These are phyloP conservation scores for Primulina huaijiensis DNA, from an alignment of 257 asterid genomes.

Conservation along the genomic window DNA sequence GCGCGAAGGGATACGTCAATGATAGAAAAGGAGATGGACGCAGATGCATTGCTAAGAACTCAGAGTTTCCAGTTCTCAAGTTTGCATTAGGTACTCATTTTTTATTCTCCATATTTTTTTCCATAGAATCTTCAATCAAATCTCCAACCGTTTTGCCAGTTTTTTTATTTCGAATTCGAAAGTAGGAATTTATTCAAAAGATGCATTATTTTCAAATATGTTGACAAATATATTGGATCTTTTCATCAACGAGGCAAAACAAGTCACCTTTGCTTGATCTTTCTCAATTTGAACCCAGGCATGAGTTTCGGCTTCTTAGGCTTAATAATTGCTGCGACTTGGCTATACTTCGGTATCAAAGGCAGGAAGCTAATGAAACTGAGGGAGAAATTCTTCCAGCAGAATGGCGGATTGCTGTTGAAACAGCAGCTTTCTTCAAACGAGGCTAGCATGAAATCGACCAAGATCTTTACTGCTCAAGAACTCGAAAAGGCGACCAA, in stretches of 20 bases:
- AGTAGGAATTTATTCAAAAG: too few species aligned
- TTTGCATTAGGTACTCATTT: conserved; percentile 42
- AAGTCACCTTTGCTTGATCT: background rate
- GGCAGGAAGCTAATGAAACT: conserved; percentile 30
- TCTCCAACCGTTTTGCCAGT: background rate
- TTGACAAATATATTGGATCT: background rate
- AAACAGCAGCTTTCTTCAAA: conserved; percentile 34
- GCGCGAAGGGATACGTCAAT: conserved; percentile 43
- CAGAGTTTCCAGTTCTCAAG: conserved; percentile 41
- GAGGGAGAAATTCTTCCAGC: conserved; percentile 39
- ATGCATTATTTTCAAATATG: background rate
- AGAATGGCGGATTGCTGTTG: conserved; percentile 40
- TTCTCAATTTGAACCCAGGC: conserved; percentile 24
- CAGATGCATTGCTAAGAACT: conserved; percentile 43
- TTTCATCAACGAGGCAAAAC: background rate
- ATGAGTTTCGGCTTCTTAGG: conserved; percentile 30
- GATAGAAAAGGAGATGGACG: conserved; percentile 41
- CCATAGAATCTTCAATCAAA: too few species aligned
- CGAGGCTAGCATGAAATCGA: conserved; percentile 24
- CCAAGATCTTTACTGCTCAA: conserved; percentile 36
- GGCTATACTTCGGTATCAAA: conserved; percentile 26
- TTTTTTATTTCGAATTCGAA: background rate
- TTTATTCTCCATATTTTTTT: background rate
- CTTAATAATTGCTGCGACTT: conserved; percentile 12
- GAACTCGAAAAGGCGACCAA: conserved; percentile 45